Conservation (phyloP, 345 rosid genomes). For the Lepidium africanum region DNA sequence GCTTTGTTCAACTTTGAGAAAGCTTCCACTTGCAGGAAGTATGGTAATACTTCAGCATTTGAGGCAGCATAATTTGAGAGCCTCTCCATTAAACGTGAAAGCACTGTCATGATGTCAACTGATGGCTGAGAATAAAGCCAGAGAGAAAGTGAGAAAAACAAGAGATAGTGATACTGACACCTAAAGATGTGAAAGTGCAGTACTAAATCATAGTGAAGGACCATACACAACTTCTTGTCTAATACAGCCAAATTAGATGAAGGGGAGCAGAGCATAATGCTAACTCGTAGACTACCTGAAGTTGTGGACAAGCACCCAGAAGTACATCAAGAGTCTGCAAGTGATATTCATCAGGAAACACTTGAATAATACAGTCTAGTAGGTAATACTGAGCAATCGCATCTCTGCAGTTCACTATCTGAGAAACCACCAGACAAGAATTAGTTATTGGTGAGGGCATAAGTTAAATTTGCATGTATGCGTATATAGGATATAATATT, state of each 20-base stretch:
- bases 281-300: slow-evolving; percentile 54
- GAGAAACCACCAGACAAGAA: slow-evolving; percentile 22
- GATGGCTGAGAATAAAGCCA: slow-evolving; percentile 51
- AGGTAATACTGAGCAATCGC: slow-evolving; percentile 89
- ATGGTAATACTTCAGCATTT: slow-evolving; percentile 81
- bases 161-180: background rate
- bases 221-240: background rate
- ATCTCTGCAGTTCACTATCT: slow-evolving; percentile 98
- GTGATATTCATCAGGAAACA: slow-evolving; percentile 98
- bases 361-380: slow-evolving; percentile 99
- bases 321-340: slow-evolving; percentile 94
- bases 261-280: background rate
- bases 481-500: background rate
- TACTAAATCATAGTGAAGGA: background rate
- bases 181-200: background rate
- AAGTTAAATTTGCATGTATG: background rate
- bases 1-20: slow-evolving; percentile 95
- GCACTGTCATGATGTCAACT: slow-evolving; percentile 94
- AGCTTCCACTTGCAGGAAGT: slow-evolving; percentile 98
- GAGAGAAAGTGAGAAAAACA: slow-evolving; percentile 7
- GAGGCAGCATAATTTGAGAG: slow-evolving; percentile 92
- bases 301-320: slow-evolving; percentile 93
- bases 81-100: slow-evolving; percentile 97
- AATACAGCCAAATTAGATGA: background rate
- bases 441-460: background rate